Evolutionary conservation across 805 yeast species (phyloP).

Genomic region (Starmerella potacharoeniae): DNA sequence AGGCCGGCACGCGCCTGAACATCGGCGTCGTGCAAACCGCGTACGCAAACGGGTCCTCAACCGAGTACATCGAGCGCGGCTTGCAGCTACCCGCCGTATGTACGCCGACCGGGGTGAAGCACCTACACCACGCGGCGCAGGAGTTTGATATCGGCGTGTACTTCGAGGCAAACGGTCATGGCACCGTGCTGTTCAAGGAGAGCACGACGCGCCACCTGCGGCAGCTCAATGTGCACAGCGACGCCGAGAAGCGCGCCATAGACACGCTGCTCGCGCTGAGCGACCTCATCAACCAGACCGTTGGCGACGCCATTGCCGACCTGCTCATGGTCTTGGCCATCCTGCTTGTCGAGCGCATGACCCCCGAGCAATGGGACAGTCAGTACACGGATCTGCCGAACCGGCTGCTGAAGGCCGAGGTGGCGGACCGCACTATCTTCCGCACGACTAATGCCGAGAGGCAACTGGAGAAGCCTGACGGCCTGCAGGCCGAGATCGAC

Average conservation of each 20-base stretch:
- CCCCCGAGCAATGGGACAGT: constrained; percentile 62
- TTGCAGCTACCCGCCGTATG: constrained; percentile 70
- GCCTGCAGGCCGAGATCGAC: constrained; percentile 67
- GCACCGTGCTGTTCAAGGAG: constrained; percentile 76
- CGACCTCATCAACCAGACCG: constrained; percentile 82
- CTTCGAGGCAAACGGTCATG: constrained; percentile 99
- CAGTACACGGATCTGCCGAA: constrained; percentile 82
- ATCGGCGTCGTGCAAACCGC: constrained; percentile 95
- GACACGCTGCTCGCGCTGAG: constrained; percentile 48
- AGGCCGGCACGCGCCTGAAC: constrained; percentile 33
- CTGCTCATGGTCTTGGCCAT: constrained; percentile 65
- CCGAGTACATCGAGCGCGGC: constrained; percentile 49
- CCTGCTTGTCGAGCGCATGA: constrained; percentile 42
- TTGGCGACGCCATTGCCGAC: constrained; percentile 98
- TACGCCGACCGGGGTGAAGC: constrained; percentile 94
- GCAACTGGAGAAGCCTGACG: constrained; percentile 60
- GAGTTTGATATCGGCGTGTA: constrained; percentile 83
- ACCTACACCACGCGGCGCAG: constrained; percentile 83
- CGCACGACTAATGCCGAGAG: constrained; percentile 88
- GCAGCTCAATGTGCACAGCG: constrained; percentile 31
- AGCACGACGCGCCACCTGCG: constrained; percentile 34
- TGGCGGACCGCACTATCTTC: constrained; percentile 67
- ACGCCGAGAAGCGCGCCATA: constrained; percentile 40
- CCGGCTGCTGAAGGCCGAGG: constrained; percentile 66
- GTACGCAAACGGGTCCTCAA: constrained; percentile 90